phyloP scores from a whole-genome alignment of 345 rosid genomes.

The Euphorbia lathyris region DNA sequence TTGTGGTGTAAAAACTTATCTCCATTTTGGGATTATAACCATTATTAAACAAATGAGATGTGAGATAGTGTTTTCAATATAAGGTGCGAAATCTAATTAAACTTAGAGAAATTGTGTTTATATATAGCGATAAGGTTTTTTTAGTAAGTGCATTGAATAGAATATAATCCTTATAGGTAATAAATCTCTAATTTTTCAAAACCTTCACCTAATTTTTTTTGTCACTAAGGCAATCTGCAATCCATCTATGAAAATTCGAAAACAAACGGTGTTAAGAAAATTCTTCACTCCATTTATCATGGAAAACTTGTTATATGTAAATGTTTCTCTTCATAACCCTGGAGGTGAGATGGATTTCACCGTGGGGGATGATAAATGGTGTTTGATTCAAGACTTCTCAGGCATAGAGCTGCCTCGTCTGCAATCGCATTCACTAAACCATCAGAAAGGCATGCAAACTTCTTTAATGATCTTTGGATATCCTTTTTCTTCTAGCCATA shows the following conservation, averaged over 20 bases:
- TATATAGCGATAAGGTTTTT: too few species aligned
- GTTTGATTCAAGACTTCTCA: constrained; percentile 22
- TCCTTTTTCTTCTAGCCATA: constrained; percentile 46
- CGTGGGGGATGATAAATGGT: not conserved
- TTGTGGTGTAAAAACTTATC: too few species aligned
- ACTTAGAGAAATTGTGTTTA: too few species aligned
- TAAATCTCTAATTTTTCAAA: too few species aligned
- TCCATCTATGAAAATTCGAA: constrained; percentile 37
- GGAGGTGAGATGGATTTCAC: constrained; percentile 28
- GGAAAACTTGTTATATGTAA: constrained; percentile 24
- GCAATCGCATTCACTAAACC: constrained; percentile 28
- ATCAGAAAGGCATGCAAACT: constrained; percentile 21
- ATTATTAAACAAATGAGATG: too few species aligned
- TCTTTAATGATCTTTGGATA: constrained; percentile 30
- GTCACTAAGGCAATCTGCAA: too few species aligned
- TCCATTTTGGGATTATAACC: too few species aligned
- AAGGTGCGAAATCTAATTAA: too few species aligned
- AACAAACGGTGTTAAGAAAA: constrained; percentile 33
- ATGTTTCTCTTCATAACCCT: constrained; percentile 23
- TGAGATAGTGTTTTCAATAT: too few species aligned
- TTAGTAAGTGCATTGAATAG: too few species aligned
- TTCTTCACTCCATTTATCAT: constrained; percentile 40
- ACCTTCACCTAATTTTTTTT: too few species aligned
- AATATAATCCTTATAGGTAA: too few species aligned
- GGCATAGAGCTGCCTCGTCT: constrained; percentile 30